These are phyloP conservation scores for Ophiostoma montium DNA, from an alignment of 2,329 filamentous ascomycete genomes.

Conservation along the genomic window DNA sequence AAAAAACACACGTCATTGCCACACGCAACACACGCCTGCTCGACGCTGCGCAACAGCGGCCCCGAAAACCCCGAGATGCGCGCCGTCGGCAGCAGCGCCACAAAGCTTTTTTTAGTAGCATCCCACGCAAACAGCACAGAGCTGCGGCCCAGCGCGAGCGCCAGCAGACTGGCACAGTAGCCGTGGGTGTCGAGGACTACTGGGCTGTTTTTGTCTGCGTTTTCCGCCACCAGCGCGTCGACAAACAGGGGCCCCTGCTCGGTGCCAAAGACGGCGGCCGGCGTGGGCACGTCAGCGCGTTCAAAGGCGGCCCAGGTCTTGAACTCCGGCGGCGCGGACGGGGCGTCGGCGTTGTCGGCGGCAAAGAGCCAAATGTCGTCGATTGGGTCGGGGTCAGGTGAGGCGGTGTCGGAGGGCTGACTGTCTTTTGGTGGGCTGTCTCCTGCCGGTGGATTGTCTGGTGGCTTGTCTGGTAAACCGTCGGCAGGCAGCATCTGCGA, in stretches of 20 bases:
- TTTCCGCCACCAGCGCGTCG: slow-evolving; percentile 43
- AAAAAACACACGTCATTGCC: slow-evolving; percentile 30
- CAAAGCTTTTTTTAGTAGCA: slow-evolving; percentile 36
- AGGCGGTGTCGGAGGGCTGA: too few species aligned
- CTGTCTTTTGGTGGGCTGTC: too few species aligned
- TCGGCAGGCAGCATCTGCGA: not conserved
- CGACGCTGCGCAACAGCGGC: slow-evolving; percentile 31
- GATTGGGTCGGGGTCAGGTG: slow-evolving; percentile 7
- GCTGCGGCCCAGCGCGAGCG: slow-evolving; percentile 54
- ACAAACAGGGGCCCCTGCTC: slow-evolving; percentile 54
- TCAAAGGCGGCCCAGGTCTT: slow-evolving; percentile 59
- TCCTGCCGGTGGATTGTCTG: too few species aligned
- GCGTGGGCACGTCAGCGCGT: slow-evolving; percentile 21
- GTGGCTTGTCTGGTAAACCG: not conserved
- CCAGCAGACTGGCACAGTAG: slow-evolving; percentile 45
- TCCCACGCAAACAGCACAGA: slow-evolving; percentile 58
- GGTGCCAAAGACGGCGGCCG: slow-evolving; percentile 41
- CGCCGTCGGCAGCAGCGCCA: slow-evolving; percentile 29
- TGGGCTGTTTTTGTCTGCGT: too few species aligned
- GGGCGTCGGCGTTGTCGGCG: slow-evolving; percentile 20
- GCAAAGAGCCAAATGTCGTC: slow-evolving; percentile 36
- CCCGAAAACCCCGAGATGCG: slow-evolving; percentile 44
- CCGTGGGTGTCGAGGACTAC: slow-evolving; percentile 30
- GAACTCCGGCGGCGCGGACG: slow-evolving; percentile 25
- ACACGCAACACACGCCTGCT: slow-evolving; percentile 32